Evolutionary conservation across 2,329 filamentous ascomycete genomes (phyloP).

Genomic region (Botrytis deweyae): DNA sequence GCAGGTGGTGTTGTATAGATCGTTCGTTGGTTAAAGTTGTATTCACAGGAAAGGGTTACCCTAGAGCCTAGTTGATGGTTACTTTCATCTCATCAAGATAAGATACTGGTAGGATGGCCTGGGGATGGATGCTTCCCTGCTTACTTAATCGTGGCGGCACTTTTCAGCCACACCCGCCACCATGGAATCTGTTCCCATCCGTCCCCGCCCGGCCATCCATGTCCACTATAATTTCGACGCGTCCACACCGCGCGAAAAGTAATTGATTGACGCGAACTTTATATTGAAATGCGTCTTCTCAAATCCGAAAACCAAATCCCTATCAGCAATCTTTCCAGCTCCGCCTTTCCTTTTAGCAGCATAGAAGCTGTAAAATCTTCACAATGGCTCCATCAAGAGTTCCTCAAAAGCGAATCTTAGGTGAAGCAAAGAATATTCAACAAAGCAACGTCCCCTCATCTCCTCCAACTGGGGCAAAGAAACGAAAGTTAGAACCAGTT

Average conservation of each 20-base stretch:
- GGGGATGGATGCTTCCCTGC: neutral
- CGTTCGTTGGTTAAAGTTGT: neutral
- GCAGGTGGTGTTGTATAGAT: neutral
- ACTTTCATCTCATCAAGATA: neutral
- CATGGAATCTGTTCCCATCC: neutral
- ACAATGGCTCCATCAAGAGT: conserved; percentile 45
- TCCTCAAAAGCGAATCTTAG: conserved; percentile 72
- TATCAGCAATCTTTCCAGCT: neutral
- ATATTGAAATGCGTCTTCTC: conserved; percentile 6
- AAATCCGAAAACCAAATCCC: neutral
- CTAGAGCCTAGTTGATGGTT: neutral
- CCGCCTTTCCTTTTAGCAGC: neutral
- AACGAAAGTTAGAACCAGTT: conserved; percentile 71
- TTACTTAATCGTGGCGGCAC: neutral
- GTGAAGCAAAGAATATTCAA: conserved; percentile 63
- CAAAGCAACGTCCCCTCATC: conserved; percentile 53
- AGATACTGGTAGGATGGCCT: neutral
- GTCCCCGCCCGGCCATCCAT: too few relatives aligned
- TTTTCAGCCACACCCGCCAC: neutral
- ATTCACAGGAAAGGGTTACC: neutral
- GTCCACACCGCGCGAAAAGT: conserved; percentile 19
- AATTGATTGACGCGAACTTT: conserved; percentile 12
- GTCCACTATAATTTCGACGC: conserved; percentile 24
- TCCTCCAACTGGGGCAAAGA: conserved; percentile 59
- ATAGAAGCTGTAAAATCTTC: conserved; percentile 16